These are phyloP conservation scores for Fusarium kyushuense DNA, from an alignment of 2,329 filamentous ascomycete genomes.

Conservation along the genomic window DNA sequence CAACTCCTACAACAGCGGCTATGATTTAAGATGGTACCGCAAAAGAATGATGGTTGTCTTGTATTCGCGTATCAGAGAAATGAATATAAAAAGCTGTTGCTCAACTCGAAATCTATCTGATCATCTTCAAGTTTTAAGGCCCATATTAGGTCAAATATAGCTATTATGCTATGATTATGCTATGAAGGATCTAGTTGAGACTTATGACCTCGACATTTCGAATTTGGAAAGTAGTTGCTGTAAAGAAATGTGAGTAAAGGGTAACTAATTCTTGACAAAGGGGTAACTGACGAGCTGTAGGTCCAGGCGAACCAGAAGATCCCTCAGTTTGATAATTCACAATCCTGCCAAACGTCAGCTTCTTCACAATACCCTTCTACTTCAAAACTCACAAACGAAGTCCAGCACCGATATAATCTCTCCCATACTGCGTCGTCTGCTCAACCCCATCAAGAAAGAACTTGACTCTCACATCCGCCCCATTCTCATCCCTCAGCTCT, in stretches of 20 bases:
- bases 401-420: constrained; percentile 32
- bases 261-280: rapidly evolving
- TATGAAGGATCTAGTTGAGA: constrained; percentile 12
- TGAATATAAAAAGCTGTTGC: background rate
- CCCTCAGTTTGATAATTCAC: constrained; percentile 39
- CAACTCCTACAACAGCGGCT: too few species aligned
- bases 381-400: constrained; percentile 24
- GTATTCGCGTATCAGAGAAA: too few species aligned
- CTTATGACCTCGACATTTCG: constrained; percentile 34
- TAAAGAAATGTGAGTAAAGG: background rate
- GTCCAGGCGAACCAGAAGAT: constrained; percentile 33
- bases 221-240: constrained; percentile 29
- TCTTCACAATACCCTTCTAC: rapidly evolving
- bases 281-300: constrained; percentile 11
- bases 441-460: constrained; percentile 37
- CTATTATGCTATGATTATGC: background rate
- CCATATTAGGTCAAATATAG: background rate
- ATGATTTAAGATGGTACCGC: background rate
- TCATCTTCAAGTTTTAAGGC: too few species aligned
- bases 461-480: constrained; percentile 33
- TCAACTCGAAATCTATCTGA: background rate
- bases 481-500: constrained; percentile 38
- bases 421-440: constrained; percentile 34
- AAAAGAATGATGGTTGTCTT: background rate
- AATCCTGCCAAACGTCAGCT: constrained; percentile 1